Evolutionary conservation across 345 rosid genomes (phyloP).

Genomic region (Pistacia atlantica): DNA sequence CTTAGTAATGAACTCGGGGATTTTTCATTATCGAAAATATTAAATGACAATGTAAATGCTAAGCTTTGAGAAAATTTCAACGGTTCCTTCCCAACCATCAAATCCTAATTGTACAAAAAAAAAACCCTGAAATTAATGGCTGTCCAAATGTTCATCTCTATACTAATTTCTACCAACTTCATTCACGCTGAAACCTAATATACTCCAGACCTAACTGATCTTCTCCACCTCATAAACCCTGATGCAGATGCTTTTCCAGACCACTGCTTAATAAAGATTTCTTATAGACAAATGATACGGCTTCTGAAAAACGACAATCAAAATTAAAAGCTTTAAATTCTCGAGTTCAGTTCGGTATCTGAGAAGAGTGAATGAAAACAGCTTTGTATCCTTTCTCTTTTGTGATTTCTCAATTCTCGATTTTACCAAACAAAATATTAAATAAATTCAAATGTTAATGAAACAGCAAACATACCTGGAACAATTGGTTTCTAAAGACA

Average conservation of each 20-base stretch:
- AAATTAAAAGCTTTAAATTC: neutral
- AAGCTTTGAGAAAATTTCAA: neutral
- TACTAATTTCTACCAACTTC: neutral
- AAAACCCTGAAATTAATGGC: neutral
- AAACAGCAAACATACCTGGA: neutral
- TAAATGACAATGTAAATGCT: neutral
- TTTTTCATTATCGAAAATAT: too few relatives aligned
- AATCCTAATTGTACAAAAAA: neutral
- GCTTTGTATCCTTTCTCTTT: neutral
- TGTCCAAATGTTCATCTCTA: neutral
- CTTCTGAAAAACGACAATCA: neutral
- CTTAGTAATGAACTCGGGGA: too few relatives aligned
- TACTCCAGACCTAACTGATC: neutral
- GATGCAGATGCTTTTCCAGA: neutral
- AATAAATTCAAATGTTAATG: neutral
- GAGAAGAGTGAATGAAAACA: neutral
- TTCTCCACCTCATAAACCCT: neutral
- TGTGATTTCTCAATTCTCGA: too few relatives aligned
- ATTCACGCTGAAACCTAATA: neutral
- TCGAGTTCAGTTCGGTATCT: neutral
- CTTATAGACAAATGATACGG: too few relatives aligned
- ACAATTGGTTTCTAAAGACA: neutral
- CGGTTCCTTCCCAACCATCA: neutral
- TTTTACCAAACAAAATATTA: neutral
- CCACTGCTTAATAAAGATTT: neutral